A percentile compares a stretch with the other conserved stretches of the same genome.
These are phyloP conservation scores for Exophiala sp. DNA, from an alignment of 2,329 filamentous ascomycete genomes.

Conservation along the genomic window DNA sequence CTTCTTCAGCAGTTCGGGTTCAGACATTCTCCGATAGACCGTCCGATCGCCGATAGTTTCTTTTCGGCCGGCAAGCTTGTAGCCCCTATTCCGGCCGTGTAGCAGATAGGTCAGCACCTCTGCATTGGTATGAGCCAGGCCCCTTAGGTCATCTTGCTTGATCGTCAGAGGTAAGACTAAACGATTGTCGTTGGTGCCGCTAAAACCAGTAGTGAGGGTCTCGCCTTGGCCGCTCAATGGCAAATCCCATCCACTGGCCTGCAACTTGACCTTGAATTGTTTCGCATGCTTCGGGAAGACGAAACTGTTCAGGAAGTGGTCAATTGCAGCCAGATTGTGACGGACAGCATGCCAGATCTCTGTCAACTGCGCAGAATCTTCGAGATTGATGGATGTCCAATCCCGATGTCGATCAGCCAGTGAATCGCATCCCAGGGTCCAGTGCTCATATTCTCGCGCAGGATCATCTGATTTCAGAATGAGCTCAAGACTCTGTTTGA, in stretches of 20 bases:
- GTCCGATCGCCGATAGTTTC: background rate
- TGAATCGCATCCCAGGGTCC: slow-evolving; percentile 31
- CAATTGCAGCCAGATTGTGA: slow-evolving; percentile 53
- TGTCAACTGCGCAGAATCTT: slow-evolving; percentile 50
- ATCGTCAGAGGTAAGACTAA: slow-evolving; percentile 57
- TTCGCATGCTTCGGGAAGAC: slow-evolving; percentile 62
- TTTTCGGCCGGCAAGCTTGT: slow-evolving; percentile 3
- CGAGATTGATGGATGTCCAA: slow-evolving; percentile 55
- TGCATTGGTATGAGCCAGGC: slow-evolving; percentile 64
- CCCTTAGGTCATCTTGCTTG: slow-evolving; percentile 52
- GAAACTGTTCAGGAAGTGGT: slow-evolving; percentile 59
- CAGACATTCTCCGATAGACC: slow-evolving; percentile 4
- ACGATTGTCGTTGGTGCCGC: slow-evolving; percentile 64
- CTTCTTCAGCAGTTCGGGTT: slow-evolving; percentile 4
- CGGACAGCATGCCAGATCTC: slow-evolving; percentile 54
- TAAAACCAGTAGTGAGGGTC: slow-evolving; percentile 58
- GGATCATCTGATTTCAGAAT: slow-evolving; percentile 54
- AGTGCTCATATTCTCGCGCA: slow-evolving; percentile 44
- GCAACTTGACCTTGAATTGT: slow-evolving; percentile 62
- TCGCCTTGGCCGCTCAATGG: slow-evolving; percentile 54
- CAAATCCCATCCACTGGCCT: slow-evolving; percentile 62
- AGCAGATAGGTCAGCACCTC: slow-evolving; percentile 61
- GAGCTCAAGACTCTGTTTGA: slow-evolving; percentile 47
- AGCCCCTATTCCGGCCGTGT: slow-evolving; percentile 23
- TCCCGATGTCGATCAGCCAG: slow-evolving; percentile 40